Conservation (phyloP, 257 asterid genomes). For the Plantago elongata region DNA sequence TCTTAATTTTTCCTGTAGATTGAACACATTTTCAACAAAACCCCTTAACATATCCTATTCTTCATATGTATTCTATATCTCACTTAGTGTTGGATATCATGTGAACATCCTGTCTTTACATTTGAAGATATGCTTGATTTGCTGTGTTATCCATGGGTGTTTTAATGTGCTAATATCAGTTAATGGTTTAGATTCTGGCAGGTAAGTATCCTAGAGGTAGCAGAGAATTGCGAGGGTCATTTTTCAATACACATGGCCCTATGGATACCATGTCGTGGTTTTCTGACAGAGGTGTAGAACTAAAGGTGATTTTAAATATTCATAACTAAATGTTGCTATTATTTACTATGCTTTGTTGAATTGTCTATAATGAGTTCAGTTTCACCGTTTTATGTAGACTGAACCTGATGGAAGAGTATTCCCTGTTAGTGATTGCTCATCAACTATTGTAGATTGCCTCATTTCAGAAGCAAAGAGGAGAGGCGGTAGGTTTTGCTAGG, state of each 20-base stretch:
- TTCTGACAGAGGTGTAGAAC: conserved; percentile 66
- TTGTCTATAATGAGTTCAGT: conserved; percentile 12
- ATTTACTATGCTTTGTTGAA: conserved; percentile 6
- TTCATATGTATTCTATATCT: background rate
- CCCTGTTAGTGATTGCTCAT: conserved; percentile 78
- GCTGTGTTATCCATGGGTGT: background rate
- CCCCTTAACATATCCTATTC: no score
- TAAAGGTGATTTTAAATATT: conserved; percentile 45
- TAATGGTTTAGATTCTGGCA: conserved; percentile 55
- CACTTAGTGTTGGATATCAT: background rate
- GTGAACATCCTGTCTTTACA: conserved; percentile 3
- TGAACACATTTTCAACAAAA: no score
- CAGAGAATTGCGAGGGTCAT: conserved; percentile 88
- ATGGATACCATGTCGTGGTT: conserved; percentile 93
- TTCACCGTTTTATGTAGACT: conserved; percentile 44
- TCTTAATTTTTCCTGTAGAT: no score
- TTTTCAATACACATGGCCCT: conserved; percentile 78
- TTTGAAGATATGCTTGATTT: conserved; percentile 7
- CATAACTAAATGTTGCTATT: conserved; percentile 11
- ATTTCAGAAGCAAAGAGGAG: conserved; percentile 75
- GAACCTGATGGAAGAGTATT: conserved; percentile 93
- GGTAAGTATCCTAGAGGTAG: conserved; percentile 89
- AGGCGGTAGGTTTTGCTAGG: conserved; percentile 50
- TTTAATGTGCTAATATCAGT: conserved; percentile 17
- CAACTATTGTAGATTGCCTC: conserved; percentile 78